Conservation (phyloP, 1,139 yeast genomes). For the Taphrina betulina region DNA sequence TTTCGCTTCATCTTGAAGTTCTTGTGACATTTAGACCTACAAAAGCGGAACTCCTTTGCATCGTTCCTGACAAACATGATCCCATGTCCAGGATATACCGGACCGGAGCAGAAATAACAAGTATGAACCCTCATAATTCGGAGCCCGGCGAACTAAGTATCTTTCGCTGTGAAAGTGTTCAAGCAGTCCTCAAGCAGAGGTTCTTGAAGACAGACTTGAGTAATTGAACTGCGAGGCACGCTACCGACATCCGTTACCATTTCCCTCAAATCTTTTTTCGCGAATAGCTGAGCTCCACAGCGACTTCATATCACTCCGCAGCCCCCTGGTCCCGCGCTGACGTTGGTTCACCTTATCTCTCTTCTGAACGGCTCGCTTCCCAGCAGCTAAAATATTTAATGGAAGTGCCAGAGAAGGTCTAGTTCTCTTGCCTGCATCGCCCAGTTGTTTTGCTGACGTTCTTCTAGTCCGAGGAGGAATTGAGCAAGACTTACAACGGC, state of each 20-base stretch:
- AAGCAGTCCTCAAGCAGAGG: neutral
- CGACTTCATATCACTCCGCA: no score
- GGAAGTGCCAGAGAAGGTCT: neutral
- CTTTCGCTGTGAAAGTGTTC: neutral
- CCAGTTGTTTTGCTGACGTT: neutral
- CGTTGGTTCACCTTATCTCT: neutral
- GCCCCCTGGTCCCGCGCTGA: no score
- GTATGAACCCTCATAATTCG: slow-evolving; percentile 78
- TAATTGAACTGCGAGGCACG: no score
- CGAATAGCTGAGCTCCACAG: no score
- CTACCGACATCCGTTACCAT: no score
- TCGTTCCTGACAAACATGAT: slow-evolving; percentile 97
- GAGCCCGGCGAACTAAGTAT: neutral
- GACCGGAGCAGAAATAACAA: slow-evolving; percentile 97
- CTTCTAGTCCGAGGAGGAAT: slow-evolving; percentile 9
- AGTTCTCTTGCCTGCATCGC: neutral
- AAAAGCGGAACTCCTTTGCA: slow-evolving; percentile 94
- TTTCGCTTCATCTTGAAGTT: slow-evolving; percentile 97
- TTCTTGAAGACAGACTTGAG: no score
- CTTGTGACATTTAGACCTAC: slow-evolving; percentile 97
- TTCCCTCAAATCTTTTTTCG: no score
- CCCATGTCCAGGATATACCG: slow-evolving; percentile 96
- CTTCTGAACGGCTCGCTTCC: neutral
- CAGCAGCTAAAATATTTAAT: neutral
- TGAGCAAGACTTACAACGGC: slow-evolving; percentile 11